Evolutionary conservation across 2,329 filamentous ascomycete species (phyloP).

Genomic region (Nemania sp.): DNA sequence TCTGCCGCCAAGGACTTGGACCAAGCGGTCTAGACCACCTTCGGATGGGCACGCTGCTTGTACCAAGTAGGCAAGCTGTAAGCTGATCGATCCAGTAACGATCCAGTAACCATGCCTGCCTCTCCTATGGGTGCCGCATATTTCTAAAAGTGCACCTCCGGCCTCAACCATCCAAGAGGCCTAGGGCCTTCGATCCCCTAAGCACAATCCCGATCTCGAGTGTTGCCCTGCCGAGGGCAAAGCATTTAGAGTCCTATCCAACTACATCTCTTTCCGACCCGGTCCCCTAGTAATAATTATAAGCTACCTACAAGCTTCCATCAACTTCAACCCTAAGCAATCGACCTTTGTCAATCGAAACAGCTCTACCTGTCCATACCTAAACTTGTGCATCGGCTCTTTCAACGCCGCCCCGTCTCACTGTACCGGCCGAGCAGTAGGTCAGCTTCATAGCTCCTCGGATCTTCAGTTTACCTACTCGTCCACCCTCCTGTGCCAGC

Average conservation of each 20-base stretch:
- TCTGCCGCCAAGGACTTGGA: background rate
- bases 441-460: slow-evolving; percentile 19
- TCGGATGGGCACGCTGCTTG: no score
- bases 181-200: slow-evolving; percentile 33
- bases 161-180: slow-evolving; percentile 19
- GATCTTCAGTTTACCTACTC: background rate
- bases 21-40: slow-evolving; percentile 16
- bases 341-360: slow-evolving; percentile 3
- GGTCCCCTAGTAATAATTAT: background rate
- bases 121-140: background rate
- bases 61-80: background rate
- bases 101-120: background rate
- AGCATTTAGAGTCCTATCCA: slow-evolving; percentile 6
- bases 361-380: background rate
- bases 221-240: slow-evolving; percentile 24
- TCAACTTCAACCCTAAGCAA: background rate
- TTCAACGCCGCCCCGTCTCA: slow-evolving; percentile 5
- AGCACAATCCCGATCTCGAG: slow-evolving; percentile 31
- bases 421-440: slow-evolving; percentile 11
- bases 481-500: slow-evolving; percentile 5
- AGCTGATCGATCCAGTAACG: slow-evolving; percentile 3
- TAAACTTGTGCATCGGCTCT: slow-evolving; percentile 1
- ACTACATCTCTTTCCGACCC: background rate
- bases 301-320: background rate
- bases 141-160: slow-evolving; percentile 7